phyloP scores from a whole-genome alignment of 2,329 filamentous ascomycete species.

The Monosporascus sp. region DNA sequence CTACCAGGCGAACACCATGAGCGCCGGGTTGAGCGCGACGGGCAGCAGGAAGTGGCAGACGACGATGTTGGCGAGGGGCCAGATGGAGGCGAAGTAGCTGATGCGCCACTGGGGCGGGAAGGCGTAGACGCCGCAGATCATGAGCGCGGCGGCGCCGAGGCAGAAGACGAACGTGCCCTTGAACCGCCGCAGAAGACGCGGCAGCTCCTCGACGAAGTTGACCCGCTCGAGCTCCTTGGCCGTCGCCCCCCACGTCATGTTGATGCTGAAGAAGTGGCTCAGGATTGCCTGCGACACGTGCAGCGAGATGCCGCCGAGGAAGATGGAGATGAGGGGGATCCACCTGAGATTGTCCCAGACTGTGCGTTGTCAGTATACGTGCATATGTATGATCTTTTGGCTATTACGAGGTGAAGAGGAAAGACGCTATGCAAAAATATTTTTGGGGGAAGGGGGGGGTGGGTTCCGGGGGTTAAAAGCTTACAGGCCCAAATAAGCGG shows the following conservation, averaged over 20 bases:
- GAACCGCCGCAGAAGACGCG: constrained; percentile 24
- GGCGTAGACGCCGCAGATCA: constrained; percentile 21
- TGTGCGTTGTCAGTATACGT: constrained; percentile 8
- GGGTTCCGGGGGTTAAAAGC: constrained; percentile 12
- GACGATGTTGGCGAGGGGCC: constrained; percentile 48
- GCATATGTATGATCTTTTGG: neutral
- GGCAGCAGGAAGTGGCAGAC: constrained; percentile 53
- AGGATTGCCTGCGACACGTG: constrained; percentile 36
- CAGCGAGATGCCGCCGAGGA: constrained; percentile 38
- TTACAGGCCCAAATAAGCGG: constrained; percentile 38
- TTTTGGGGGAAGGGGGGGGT: too few relatives aligned
- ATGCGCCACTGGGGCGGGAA: constrained; percentile 48
- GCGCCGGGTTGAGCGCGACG: constrained; percentile 54
- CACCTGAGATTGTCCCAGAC: constrained; percentile 52
- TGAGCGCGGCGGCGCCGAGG: constrained; percentile 20
- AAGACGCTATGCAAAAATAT: neutral
- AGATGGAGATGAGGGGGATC: constrained; percentile 35
- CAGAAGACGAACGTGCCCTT: constrained; percentile 29
- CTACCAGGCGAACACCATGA: constrained; percentile 60
- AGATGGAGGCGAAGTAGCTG: constrained; percentile 52
- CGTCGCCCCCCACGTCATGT: constrained; percentile 34
- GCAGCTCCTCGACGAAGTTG: constrained; percentile 29
- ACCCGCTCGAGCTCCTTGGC: constrained; percentile 29
- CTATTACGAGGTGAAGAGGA: neutral
- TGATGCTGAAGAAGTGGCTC: constrained; percentile 36